Evolutionary conservation across 208 protist genomes (phyloP), one percentile per base, ranked within the genome.

Genomic region (Strigomonas oncopelti): DNA sequence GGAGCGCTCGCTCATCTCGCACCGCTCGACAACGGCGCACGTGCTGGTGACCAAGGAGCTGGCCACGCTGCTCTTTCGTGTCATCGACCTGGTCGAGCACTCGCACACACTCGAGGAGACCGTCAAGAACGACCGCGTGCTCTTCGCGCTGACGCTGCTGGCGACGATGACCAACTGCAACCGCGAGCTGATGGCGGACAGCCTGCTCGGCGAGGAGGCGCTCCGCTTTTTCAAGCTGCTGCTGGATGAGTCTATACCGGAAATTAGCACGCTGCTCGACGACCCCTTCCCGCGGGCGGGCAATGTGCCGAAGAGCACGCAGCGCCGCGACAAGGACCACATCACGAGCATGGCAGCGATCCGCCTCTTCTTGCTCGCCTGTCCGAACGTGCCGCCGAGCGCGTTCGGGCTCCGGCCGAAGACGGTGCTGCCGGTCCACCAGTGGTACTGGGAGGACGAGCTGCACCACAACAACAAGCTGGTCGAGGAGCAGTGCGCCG

Each of bases 361-460:
- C 57, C 87, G 84, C 18, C 78, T 93, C 13, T 82, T 95, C 38
- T 67, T 93, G 34, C 76, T 93, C 25, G 83, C 81, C 20, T 90
- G 80, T 42, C 90, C 90, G 5, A 82, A 67, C 1, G 79, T 95
- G 16, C 84, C 80, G 16, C 71, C 76, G 5, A 71, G 83, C n/a
- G 90, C 85, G 5, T 93, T 91, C 56, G 90, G 87, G 0, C 74
- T 83, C 27, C 85, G 84, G 66, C 84, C 87, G 4, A 90, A 93
- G 65, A 65, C 81, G 24, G 67, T 91, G 42, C 63, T 96, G n/a
- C 83, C 90, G 0, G 90, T 96, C 18, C 88, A 92, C 70, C 75
- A 88, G 73, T 96, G 90, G 90, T 72, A 77, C 48, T 96, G 90
- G 88, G 90, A 96, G 71, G 90, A 96, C 65, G 90, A 96, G 66